These are phyloP conservation scores for Castanea mollissima DNA, from an alignment of 306 rosid genomes.

Conservation along the genomic window DNA sequence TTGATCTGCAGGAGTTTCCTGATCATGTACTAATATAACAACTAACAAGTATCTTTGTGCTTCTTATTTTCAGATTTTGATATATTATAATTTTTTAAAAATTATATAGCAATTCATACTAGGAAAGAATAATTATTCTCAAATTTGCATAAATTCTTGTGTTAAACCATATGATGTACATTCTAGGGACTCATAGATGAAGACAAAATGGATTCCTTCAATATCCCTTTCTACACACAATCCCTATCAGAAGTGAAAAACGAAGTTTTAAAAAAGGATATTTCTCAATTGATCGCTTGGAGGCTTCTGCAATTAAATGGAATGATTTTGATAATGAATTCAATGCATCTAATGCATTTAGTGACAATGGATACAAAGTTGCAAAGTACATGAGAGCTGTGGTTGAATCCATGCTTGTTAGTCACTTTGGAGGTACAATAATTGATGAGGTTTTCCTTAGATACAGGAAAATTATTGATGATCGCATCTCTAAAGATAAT, in stretches of 20 bases:
- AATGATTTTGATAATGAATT: slow-evolving; percentile 16
- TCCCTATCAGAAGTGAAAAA: slow-evolving; percentile 37
- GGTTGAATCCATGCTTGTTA: slow-evolving; percentile 43
- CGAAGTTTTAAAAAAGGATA: slow-evolving; percentile 49
- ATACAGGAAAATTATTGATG: slow-evolving; percentile 22
- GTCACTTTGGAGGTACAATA: slow-evolving; percentile 43
- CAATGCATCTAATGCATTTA: neutral
- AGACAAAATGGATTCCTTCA: slow-evolving; percentile 44
- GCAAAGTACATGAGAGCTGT: slow-evolving; percentile 45
- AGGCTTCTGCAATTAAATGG: slow-evolving; percentile 39
- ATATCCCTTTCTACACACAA: slow-evolving; percentile 56
- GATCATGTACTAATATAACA: no score
- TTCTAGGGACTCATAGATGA: slow-evolving; percentile 46
- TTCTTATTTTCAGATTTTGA: neutral
- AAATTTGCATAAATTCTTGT: neutral
- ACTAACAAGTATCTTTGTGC: no score
- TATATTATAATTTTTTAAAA: no score
- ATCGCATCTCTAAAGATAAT: slow-evolving; percentile 40
- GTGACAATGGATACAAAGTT: slow-evolving; percentile 25
- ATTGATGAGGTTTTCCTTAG: slow-evolving; percentile 38
- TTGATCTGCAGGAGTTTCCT: no score
- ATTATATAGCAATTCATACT: no score
- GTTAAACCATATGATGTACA: neutral
- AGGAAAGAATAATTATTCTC: neutral
- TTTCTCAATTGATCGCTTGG: slow-evolving; percentile 27